Base-by-base conservation (phyloP, 83 land plant genomes). In the Thuja plicata region DNA sequence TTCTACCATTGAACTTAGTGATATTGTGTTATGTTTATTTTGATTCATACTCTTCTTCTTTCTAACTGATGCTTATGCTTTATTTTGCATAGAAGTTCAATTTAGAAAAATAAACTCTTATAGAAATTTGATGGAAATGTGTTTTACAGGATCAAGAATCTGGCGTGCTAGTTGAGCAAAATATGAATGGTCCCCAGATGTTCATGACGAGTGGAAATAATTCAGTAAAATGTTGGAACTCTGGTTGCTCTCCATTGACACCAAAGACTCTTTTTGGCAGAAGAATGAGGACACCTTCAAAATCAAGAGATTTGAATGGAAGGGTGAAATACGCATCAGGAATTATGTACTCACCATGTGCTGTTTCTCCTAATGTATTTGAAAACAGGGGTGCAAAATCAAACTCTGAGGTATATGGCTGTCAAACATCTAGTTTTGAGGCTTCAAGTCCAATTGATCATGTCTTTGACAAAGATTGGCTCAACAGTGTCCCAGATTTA, bases 231-330 rank as follows among this genome's bases (percentile, higher is more conserved):
- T 21, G 3, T 81, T 24, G 50, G 30, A 43, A 48, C 52, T 41
- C 48, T 41, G 8, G 13, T 81, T 81, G 12, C 84, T 81, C 84
- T 41, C 84, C 84, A 81, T 81, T 81, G 48, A 80, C 84, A 5
- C 84, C 84, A 82, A 82, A 82, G 16, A 82, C 85, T 6, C 85
- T 82, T 7, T 82, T 82, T 82, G 85, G 54, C 50, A 45, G 85
- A 82, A 82, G 85, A 82, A 43, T 46, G 50, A 41, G 46, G 85
- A 82, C 85, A 45, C 85, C 85, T 82, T 40, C 52, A 82, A 82
- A 82, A 45, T 46, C 15, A 45, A n/a, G n/a, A 27, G 85, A 43
- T n/a, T 8, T 27, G 32, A 82, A 82, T n/a, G 52, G 54, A 82
- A 82, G 5, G 30, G 15, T 82, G 85, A 82, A 82, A 82, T 43